Evolutionary conservation across 2,329 filamentous ascomycete genomes (phyloP), one percentile per base, ranked within the genome.

Genomic region (Monosporascus sp.): DNA sequence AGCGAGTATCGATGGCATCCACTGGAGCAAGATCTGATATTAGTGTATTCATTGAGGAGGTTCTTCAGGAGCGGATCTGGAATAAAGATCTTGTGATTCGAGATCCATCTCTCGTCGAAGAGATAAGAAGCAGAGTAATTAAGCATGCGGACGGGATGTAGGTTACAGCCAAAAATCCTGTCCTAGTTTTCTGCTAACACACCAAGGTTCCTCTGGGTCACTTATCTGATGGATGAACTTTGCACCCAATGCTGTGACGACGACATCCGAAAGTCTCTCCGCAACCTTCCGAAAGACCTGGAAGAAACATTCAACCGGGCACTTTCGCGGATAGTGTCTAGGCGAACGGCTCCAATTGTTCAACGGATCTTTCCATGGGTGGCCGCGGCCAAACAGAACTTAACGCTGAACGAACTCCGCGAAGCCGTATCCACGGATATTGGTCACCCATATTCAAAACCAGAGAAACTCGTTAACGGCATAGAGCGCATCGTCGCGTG

Each of bases 381-480:
- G 41, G 60, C 61, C 5, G 63, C 54, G 27, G 62, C 68, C 2
- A 68, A 63, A 51, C 62, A 67, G 36, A 64, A 65, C 2, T 52
- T 75, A 1, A 60, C 59, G 5, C 60, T 74, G 1, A 57, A 64
- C 18, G 67, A 75, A 54, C 59, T 76, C 1, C 61, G 57, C 5
- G 72, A 75, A 51, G 69, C 66, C 3, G 62, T 74, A 36, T 58
- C 66, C 3, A 64, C 74, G 18, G 63, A 72, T 39, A 63, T 72
- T 39, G 60, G 61, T n/a, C 62, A 65, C 45, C 45, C 49, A 15
- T 60, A 59, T 36, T 64, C 56, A 2, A 63, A 57, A 7, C 55
- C 56, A 11, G 65, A 62, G 3, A 58, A 62, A 11, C 54, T 60
- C 1, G 52, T 57, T 25, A 72, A 68, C 35, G 56, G 64, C 11